A percentile compares a stretch with the other conserved stretches of the same genome.
Conservation (phyloP, 495 filamentous ascomycete genomes). For the Pyronema omphalodes region DNA sequence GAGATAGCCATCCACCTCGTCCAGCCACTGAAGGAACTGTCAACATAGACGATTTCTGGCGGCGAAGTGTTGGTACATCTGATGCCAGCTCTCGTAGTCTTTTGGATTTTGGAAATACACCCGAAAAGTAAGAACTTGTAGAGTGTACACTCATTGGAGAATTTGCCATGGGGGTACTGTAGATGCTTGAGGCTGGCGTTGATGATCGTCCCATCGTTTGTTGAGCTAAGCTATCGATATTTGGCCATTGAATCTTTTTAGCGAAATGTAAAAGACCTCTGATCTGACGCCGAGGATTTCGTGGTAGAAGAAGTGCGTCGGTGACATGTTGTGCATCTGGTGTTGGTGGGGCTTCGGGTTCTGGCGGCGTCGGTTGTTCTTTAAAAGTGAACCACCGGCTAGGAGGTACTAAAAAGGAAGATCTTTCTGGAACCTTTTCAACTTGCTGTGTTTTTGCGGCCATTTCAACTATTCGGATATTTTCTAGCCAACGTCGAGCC, state of each 20-base stretch:
- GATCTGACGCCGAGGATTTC: conserved; percentile 30
- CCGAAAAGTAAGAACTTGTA: not conserved
- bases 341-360: conserved; percentile 19
- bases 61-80: conserved; percentile 5
- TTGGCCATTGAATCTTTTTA: conserved; percentile 37
- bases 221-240: conserved; percentile 19
- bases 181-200: not conserved
- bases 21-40: conserved; percentile 3
- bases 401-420: conserved; percentile 5
- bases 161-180: not conserved
- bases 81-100: conserved; percentile 25
- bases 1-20: conserved; percentile 56
- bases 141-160: not conserved
- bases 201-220: conserved; percentile 4
- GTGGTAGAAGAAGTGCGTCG: conserved; percentile 14
- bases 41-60: conserved; percentile 3
- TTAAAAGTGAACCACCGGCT: conserved; percentile 15
- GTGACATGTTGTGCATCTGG: conserved; percentile 1
- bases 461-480: conserved; percentile 38
- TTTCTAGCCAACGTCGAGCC: conserved; percentile 58
- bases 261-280: conserved; percentile 41
- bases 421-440: not conserved
- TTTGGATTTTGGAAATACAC: conserved; percentile 1
- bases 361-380: conserved; percentile 20
- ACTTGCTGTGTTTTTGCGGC: conserved; percentile 27